Percentiles rank a stretch among this genome's conserved stretches.
phyloP scores from a whole-genome alignment of 768 basidiomycete genomes.

The Pluteus cervinus region DNA sequence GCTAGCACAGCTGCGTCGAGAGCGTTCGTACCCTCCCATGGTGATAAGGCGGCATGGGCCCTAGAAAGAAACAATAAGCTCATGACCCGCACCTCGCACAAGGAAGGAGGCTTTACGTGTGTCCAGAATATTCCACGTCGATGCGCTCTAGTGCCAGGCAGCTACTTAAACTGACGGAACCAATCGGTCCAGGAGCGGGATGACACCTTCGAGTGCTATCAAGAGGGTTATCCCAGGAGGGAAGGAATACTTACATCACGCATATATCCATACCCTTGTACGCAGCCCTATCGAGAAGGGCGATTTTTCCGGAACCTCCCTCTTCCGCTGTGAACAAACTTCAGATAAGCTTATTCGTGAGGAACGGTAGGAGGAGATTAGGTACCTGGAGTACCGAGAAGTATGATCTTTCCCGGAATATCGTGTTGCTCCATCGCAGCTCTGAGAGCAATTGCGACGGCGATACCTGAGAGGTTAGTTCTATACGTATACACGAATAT shows the following conservation, averaged over 20 bases:
- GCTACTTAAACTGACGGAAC: slow-evolving; percentile 58
- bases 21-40: slow-evolving; percentile 83
- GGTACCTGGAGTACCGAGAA: slow-evolving; percentile 74
- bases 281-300: slow-evolving; percentile 62
- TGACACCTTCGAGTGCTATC: slow-evolving; percentile 56
- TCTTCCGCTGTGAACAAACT: slow-evolving; percentile 54
- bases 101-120: slow-evolving; percentile 43
- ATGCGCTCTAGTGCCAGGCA: slow-evolving; percentile 59
- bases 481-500: not conserved
- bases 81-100: too few species aligned
- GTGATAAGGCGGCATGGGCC: slow-evolving; percentile 72
- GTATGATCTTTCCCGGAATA: slow-evolving; percentile 61
- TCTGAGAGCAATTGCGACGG: slow-evolving; percentile 64
- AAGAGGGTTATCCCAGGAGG: too few species aligned
- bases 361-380: not conserved
- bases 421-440: slow-evolving; percentile 53
- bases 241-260: slow-evolving; percentile 50
- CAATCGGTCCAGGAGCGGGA: slow-evolving; percentile 71
- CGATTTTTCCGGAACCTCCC: slow-evolving; percentile 67
- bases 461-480: slow-evolving; percentile 42
- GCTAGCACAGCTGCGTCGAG: slow-evolving; percentile 85
- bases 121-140: slow-evolving; percentile 62
- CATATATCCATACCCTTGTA: slow-evolving; percentile 76
- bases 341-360: not conserved
- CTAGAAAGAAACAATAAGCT: slow-evolving; percentile 29